These are phyloP conservation scores for Penicillium carneum DNA, from an alignment of 2,329 filamentous ascomycete species.

Conservation along the genomic window DNA sequence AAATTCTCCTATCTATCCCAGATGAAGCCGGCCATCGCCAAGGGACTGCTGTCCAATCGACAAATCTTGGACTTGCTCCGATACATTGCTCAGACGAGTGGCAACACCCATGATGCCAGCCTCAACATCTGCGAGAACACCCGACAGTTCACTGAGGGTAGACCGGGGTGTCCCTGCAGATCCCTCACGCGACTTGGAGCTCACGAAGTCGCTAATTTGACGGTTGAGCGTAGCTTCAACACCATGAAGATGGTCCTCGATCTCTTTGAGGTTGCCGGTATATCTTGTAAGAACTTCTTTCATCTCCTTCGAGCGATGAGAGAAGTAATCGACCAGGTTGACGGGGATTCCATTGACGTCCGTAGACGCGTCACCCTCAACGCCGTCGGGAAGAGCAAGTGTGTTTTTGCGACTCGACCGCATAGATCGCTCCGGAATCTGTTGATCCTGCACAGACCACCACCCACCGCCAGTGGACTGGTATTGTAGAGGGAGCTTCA, in stretches of 20 bases:
- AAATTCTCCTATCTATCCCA: slow-evolving; percentile 20
- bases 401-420: slow-evolving; percentile 54
- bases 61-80: slow-evolving; percentile 67
- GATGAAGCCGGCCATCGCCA: slow-evolving; percentile 39
- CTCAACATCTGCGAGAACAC: slow-evolving; percentile 70
- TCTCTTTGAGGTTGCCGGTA: slow-evolving; percentile 66
- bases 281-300: slow-evolving; percentile 64
- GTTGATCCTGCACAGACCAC: slow-evolving; percentile 52
- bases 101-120: slow-evolving; percentile 70
- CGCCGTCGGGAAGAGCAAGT: slow-evolving; percentile 57
- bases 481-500: slow-evolving; percentile 72
- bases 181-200: slow-evolving; percentile 52
- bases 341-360: slow-evolving; percentile 61
- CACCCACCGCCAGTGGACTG: slow-evolving; percentile 58
- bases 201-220: slow-evolving; percentile 64
- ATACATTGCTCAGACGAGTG: slow-evolving; percentile 64
- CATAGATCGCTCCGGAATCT: slow-evolving; percentile 48
- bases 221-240: slow-evolving; percentile 68
- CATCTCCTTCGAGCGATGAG: slow-evolving; percentile 68
- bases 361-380: slow-evolving; percentile 51
- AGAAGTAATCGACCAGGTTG: slow-evolving; percentile 71
- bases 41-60: slow-evolving; percentile 53
- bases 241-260: slow-evolving; percentile 69
- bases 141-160: slow-evolving; percentile 58
- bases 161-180: slow-evolving; percentile 55